phyloP scores from a whole-genome alignment of 176 grass and related monocot species.

The Aegilops umbellulata region DNA sequence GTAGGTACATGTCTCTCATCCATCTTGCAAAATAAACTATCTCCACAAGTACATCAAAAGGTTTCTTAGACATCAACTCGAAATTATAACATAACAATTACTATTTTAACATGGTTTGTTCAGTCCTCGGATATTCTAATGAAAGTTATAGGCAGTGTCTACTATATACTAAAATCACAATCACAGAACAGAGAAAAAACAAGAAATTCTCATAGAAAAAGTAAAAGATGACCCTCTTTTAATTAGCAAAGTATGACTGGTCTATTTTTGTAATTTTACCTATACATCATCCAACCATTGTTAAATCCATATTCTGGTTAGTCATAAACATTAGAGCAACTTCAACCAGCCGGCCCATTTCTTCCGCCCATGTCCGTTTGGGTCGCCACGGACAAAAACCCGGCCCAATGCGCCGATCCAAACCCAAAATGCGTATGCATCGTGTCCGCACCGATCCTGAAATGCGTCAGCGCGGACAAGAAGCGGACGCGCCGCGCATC shows the following conservation, averaged over 20 bases:
- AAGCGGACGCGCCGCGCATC: too few relatives aligned
- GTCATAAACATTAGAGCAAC: neutral
- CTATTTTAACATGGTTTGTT: neutral
- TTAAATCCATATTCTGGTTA: neutral
- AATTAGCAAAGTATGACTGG: neutral
- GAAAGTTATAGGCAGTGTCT: neutral
- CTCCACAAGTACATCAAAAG: neutral
- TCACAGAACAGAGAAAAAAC: neutral
- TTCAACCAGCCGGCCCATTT: too few relatives aligned
- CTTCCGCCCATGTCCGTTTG: too few relatives aligned
- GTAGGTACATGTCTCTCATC: neutral
- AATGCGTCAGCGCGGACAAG: too few relatives aligned
- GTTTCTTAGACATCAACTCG: neutral
- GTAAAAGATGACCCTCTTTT: neutral
- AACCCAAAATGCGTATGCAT: too few relatives aligned
- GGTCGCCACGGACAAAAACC: too few relatives aligned
- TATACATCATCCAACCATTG: neutral
- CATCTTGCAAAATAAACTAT: conserved; percentile 1
- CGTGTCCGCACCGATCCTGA: too few relatives aligned
- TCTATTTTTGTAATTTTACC: neutral
- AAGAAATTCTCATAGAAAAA: neutral
- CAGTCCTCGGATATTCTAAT: neutral
- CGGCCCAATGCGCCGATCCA: too few relatives aligned
- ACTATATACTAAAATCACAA: neutral
- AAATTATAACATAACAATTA: neutral